Base-by-base conservation (phyloP, 2,329 filamentous ascomycete genomes). In the Cytospora schulzeri region DNA sequence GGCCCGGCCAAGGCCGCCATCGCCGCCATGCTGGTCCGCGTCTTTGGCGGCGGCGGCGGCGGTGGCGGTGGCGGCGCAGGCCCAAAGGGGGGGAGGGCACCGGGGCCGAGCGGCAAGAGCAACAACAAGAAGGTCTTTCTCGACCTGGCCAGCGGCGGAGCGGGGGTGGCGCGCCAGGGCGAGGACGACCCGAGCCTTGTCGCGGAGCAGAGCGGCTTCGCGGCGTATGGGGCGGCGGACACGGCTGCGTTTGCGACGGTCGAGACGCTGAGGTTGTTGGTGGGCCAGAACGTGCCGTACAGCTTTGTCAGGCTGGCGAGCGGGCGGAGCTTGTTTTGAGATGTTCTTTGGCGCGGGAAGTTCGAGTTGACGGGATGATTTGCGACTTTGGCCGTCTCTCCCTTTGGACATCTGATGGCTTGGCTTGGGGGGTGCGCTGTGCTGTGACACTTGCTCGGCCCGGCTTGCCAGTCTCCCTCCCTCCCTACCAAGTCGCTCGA, bases 231-330 rank as follows among this genome's bases (percentile, higher is more conserved):
- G 1, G 86, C 89, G 22, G 90, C 89, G 28, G 91, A 96, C 75
- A 90, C 93, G 35, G 89, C 88, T 63, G 91, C 91, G 0, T 95
- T 93, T 79, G 93, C 91, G 26, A 93, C 91, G 2, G 91, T 94
- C 6, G 91, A 95, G 77, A 94, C 88, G 57, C 77, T 95, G 62
- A 82, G 91, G 69, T 76, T 93, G 65, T 81, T 96, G 28, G 90
- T 94, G 14, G 92, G 92, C 12, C 91, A 95, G 78, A 95, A 95
- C 74, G 91, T 95, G 63, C 91, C 90, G 7, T 94, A 92, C 76
- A 93, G 91, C 76, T 96, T 96, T 79, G 92, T 95, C 51, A 83
- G 91, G 57, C 80, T 95, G 73, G 91, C 91, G 2, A 82, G 82
- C 57, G 83, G 83, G 2, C 76, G 81, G 26, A 78, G 77, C 31